Conservation (phyloP, 352 stramenopile genomes). For the Vaucheria bursata region DNA sequence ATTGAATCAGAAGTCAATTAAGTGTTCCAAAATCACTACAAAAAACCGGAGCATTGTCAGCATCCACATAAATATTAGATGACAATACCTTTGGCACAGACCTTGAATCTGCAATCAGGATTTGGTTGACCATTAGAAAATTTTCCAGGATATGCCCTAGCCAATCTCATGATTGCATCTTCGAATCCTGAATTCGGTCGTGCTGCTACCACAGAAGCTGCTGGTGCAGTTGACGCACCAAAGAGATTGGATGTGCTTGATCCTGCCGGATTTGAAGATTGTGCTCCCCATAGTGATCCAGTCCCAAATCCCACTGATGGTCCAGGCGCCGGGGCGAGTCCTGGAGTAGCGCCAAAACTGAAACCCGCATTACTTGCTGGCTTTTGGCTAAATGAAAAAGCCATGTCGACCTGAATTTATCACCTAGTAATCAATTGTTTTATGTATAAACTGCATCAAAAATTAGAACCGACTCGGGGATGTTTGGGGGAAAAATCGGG, state of each 20-base stretch:
- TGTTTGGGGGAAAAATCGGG: too few species aligned
- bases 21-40: not conserved
- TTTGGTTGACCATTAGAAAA: not conserved
- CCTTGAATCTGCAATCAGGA: not conserved
- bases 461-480: too few species aligned
- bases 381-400: not conserved
- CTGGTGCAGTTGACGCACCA: not conserved
- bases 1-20: not conserved
- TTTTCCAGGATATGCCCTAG: not conserved
- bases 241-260: too few species aligned
- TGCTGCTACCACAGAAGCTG: not conserved
- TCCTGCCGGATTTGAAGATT: too few species aligned
- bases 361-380: too few species aligned
- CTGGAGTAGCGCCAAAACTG: not conserved
- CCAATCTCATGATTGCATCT: not conserved
- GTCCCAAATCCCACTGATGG: not conserved
- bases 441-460: too few species aligned
- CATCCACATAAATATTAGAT: not conserved
- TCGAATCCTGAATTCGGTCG: not conserved
- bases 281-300: too few species aligned
- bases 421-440: too few species aligned
- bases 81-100: not conserved
- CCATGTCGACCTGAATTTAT: too few species aligned
- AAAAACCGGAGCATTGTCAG: not conserved
- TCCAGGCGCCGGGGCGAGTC: not conserved